Percentiles rank a stretch among this genome's conserved stretches.
phyloP scores from a whole-genome alignment of 2,329 filamentous ascomycete genomes.

The Thermothelomyces thermophilus region DNA sequence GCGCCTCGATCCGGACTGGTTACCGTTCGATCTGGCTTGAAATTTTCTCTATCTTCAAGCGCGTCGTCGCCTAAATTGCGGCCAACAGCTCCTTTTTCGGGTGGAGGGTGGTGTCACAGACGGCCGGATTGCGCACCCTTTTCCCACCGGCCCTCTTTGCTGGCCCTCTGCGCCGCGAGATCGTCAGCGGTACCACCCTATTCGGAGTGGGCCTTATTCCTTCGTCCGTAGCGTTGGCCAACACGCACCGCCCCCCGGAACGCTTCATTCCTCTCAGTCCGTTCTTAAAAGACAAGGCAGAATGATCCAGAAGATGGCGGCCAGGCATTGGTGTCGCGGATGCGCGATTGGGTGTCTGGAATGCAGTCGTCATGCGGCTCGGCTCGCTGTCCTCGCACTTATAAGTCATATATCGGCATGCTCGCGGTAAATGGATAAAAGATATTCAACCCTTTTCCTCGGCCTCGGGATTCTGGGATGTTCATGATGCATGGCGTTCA shows the following conservation, averaged over 20 bases:
- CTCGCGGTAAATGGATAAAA: background rate
- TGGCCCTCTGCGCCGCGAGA: slow-evolving; percentile 10
- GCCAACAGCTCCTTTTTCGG: slow-evolving; percentile 1
- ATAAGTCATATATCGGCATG: no score
- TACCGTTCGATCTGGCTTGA: background rate
- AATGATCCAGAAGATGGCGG: slow-evolving; percentile 3
- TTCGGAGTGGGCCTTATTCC: slow-evolving; percentile 14
- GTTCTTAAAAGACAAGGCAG: slow-evolving; percentile 5
- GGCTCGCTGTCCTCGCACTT: background rate
- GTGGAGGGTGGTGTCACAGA: background rate
- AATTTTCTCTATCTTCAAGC: no score
- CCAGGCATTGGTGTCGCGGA: background rate
- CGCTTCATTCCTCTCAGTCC: slow-evolving; percentile 7
- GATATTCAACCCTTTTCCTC: background rate
- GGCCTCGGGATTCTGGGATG: slow-evolving; percentile 1
- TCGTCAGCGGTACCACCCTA: slow-evolving; percentile 15
- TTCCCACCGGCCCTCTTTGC: background rate
- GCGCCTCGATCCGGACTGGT: background rate
- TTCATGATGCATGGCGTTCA: slow-evolving; percentile 12
- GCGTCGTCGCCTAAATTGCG: slow-evolving; percentile 14
- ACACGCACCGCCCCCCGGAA: slow-evolving; percentile 10
- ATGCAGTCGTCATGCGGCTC: slow-evolving; percentile 13
- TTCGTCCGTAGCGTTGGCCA: slow-evolving; percentile 8
- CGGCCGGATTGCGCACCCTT: background rate
- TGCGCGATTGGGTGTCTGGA: background rate